A percentile compares a stretch with the other conserved stretches of the same genome.
Conservation (phyloP, 1,284 basidiomycete species). For the Fomes fomentarius region DNA sequence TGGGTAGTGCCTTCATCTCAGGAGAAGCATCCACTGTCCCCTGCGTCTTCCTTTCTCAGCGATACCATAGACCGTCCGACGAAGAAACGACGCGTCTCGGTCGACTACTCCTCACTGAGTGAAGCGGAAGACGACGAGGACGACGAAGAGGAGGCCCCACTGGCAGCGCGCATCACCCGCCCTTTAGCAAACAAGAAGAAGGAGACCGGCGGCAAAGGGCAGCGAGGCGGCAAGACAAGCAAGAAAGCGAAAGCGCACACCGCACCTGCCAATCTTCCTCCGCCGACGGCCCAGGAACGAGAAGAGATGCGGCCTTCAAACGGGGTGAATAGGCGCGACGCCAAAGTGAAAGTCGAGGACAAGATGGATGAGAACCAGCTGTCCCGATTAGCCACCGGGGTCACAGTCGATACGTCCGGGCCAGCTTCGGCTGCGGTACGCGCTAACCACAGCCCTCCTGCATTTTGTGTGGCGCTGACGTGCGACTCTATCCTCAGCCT, state of each 20-base stretch:
- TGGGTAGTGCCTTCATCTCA: conserved; percentile 35
- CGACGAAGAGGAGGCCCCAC: conserved; percentile 64
- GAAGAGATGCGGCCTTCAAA: conserved; percentile 48
- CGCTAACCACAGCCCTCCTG: background rate
- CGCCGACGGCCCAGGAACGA: conserved; percentile 43
- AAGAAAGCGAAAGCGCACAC: conserved; percentile 64
- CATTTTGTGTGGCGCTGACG: conserved; percentile 1
- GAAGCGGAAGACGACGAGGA: conserved; percentile 45
- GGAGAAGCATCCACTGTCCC: conserved; percentile 48
- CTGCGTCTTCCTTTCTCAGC: conserved; percentile 53
- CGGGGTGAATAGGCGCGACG: conserved; percentile 49
- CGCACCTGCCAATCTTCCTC: conserved; percentile 42
- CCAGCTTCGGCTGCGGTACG: conserved; percentile 53
- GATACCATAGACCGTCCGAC: conserved; percentile 37
- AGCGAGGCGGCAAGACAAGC: conserved; percentile 56
- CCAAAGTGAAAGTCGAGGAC: conserved; percentile 73
- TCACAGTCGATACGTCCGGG: conserved; percentile 71
- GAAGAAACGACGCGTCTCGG: conserved; percentile 38
- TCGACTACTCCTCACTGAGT: conserved; percentile 32
- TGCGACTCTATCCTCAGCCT: conserved; percentile 39
- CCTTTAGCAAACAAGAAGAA: conserved; percentile 10
- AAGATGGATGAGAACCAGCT: conserved; percentile 77
- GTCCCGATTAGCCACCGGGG: conserved; percentile 75
- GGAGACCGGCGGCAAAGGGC: conserved; percentile 25
- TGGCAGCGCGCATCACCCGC: conserved; percentile 53